Base-by-base conservation (phyloP, 108 stramenopile species). In the Aurantiochytrium sp. region DNA sequence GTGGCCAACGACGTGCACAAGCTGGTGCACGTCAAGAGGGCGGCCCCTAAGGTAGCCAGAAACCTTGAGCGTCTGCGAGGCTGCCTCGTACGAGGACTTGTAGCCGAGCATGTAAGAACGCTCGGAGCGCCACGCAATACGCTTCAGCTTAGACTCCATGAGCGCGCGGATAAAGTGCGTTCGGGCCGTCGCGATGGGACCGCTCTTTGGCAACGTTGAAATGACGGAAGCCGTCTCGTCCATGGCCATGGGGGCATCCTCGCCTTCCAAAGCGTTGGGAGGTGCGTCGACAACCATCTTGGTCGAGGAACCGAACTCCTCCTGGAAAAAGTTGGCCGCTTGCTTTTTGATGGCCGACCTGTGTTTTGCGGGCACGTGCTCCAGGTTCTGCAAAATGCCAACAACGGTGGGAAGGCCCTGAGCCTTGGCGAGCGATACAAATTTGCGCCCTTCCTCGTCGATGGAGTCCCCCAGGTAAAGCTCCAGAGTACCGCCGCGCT, bases 371-470 rank as follows among this genome's bases (percentile, higher is more conserved):
- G 57, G 71, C 4, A 58, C 73, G 55, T 16, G 60, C 88, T 95
- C 87, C 92, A 93, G 60, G 57, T 92, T 91, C 64, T 91, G 91
- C 16, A 97, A 60, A 87, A 97, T 88, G 35, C 97, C 97, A n/a
- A 97, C 92, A 16, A 95, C 92, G 25, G 96, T 92, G 6, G 99
- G 98, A 44, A 98, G 88, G n/a, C 98, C 99, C 90, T 97, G 96
- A n/a, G 96, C 95, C 91, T 98, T 98, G 88, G 98, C 73, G 5
- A 97, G 96, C n/a, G 96, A 89, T 88, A 99, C 89, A 14, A 97
- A 55, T 87, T 92, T 57, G 89, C 89, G n/a, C 83, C 90, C 5
- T 93, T 92, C 87, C 92, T 93, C 87, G 92, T 91, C 59, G 91
- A 94, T 64, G 91, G 49, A 42, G 58, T 88, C 93, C 6, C 49